These are phyloP conservation scores for Dryas alaskensis DNA, from an alignment of 306 rosid genomes.

Conservation along the genomic window DNA sequence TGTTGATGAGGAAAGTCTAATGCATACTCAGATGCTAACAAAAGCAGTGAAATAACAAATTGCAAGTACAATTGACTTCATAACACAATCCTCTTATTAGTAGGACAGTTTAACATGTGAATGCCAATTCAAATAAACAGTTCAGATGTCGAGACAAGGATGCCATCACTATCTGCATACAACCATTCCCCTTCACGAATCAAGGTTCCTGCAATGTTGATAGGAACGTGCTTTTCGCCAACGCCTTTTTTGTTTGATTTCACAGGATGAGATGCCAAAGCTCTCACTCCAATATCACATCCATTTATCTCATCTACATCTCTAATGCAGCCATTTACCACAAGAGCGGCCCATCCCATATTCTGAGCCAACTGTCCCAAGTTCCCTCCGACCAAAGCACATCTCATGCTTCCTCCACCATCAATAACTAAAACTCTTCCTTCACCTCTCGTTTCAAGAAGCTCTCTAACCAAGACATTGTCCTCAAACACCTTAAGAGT, in stretches of 20 bases:
- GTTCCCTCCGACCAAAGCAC: constrained; percentile 56
- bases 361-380: constrained; percentile 45
- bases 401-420: constrained; percentile 50
- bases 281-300: constrained; percentile 72
- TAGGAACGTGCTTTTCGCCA: constrained; percentile 16
- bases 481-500: constrained; percentile 78
- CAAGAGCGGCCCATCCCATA: constrained; percentile 73
- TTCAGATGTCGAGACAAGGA: constrained; percentile 8
- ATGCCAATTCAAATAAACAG: constrained; percentile 8
- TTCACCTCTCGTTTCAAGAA: constrained; percentile 59
- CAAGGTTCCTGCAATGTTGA: constrained; percentile 57
- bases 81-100: constrained; percentile 1
- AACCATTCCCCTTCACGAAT: constrained; percentile 77
- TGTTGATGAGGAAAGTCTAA: neutral
- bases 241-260: constrained; percentile 55
- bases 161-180: constrained; percentile 61
- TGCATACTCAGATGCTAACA: neutral
- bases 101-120: neutral
- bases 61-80: neutral
- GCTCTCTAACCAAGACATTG: constrained; percentile 61
- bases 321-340: constrained; percentile 83
- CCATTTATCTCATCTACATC: constrained; percentile 80
- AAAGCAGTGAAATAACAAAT: neutral
- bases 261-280: constrained; percentile 65
- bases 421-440: constrained; percentile 51